These are phyloP conservation scores for Striga hermonthica DNA, from an alignment of 305 asterid genomes.

Conservation along the genomic window DNA sequence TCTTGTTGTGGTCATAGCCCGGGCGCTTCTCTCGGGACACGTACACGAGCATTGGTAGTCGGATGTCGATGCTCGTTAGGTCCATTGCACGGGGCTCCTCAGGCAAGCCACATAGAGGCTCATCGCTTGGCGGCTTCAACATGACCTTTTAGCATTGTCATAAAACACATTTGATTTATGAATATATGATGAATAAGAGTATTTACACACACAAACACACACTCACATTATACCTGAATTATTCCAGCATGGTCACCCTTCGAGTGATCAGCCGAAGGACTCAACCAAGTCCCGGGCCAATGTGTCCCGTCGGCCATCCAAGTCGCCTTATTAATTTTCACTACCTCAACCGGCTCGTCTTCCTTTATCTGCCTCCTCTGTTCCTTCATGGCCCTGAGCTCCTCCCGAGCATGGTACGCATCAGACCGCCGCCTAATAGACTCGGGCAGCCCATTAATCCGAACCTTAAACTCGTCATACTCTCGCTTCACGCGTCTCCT, in stretches of 20 bases:
- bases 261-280: slow-evolving; percentile 50
- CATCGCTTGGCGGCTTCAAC: slow-evolving; percentile 82
- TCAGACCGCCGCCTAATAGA: slow-evolving; percentile 70
- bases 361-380: slow-evolving; percentile 57
- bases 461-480: slow-evolving; percentile 81
- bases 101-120: slow-evolving; percentile 48
- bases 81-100: slow-evolving; percentile 45
- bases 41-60: slow-evolving; percentile 77
- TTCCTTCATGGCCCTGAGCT: slow-evolving; percentile 57
- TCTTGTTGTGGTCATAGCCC: slow-evolving; percentile 78
- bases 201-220: not conserved
- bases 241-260: slow-evolving; percentile 79
- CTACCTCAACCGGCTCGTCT: slow-evolving; percentile 49
- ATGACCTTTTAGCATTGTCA: slow-evolving; percentile 51
- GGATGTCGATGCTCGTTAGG: slow-evolving; percentile 59
- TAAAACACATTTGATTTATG: no score
- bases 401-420: slow-evolving; percentile 69
- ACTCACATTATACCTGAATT: slow-evolving; percentile 43
- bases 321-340: slow-evolving; percentile 62
- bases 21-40: slow-evolving; percentile 78
- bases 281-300: slow-evolving; percentile 85
- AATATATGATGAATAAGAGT: not conserved
- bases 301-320: slow-evolving; percentile 92
- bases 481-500: slow-evolving; percentile 77
- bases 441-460: slow-evolving; percentile 65